These are phyloP conservation scores for Thielaviopsis musarum DNA, from an alignment of 2,329 filamentous ascomycete genomes.

Conservation along the genomic window DNA sequence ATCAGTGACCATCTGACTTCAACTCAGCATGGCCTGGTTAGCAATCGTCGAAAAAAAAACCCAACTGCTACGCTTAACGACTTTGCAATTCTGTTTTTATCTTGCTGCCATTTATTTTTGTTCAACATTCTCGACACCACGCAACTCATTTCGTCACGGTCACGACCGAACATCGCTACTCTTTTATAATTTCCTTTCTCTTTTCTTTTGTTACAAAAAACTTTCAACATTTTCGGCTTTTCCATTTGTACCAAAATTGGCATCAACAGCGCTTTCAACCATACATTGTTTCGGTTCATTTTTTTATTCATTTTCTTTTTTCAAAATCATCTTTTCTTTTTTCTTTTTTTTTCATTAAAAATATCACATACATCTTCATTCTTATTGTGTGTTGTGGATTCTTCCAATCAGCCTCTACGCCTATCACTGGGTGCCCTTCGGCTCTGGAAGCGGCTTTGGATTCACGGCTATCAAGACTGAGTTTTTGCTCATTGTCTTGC, in stretches of 20 bases:
- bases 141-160: conserved; percentile 6
- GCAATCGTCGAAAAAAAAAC: no score
- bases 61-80: conserved; percentile 14
- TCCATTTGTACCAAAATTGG: conserved; percentile 7
- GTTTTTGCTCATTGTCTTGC: no score
- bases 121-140: conserved; percentile 11
- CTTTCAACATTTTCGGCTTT: no score
- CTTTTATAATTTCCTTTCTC: neutral
- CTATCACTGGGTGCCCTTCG: no score
- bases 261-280: conserved; percentile 9
- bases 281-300: conserved; percentile 6
- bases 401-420: neutral
- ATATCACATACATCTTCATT: neutral
- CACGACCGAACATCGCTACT: neutral
- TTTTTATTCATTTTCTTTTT: neutral
- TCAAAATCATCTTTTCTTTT: neutral
- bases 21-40: no score
- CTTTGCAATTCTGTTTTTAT: conserved; percentile 13
- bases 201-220: conserved; percentile 1
- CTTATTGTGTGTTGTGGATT: neutral
- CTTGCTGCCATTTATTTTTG: conserved; percentile 12
- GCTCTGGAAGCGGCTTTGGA: no score
- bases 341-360: neutral
- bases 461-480: no score
- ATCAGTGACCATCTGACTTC: neutral